Evolutionary conservation across 805 yeast species (phyloP), one percentile per base, ranked within the genome.

Genomic region (Trichomonascus vanleenenianus): DNA sequence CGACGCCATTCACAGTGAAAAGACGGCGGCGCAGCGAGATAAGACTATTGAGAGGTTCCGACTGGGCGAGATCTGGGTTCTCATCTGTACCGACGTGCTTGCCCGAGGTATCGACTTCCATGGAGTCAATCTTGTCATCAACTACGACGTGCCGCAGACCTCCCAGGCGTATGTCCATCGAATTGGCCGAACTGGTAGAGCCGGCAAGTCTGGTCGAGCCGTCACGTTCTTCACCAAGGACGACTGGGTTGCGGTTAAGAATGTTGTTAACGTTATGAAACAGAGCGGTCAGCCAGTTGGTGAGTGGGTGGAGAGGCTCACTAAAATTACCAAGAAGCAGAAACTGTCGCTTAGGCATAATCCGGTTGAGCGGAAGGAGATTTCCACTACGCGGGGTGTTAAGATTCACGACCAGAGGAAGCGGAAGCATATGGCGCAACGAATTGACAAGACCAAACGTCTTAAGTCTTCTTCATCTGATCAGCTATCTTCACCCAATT

Each of bases 141-240:
- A 93, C 66, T 93, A 93, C 63, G 99, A 93, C 65, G 95, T 93
- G 10, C 99, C 99, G 14, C 85, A 80, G 56, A 78, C 83, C 38
- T 87, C 97, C 0, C 97, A 91, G 64, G 83, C 96, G 0, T 93
- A 93, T 62, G 96, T 93, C 39, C 99, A 93, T 65, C 79, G 99
- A 68, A 86, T 93, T 57, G 99, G 99, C 65, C 83, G 99, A 73
- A 91, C 98, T 2, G 99, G 98, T 55, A 82, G 99, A 73, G 96
- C 87, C 44, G 96, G 95, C 1, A 78, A 83, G 49, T 58, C 67
- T 7, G 98, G 99, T 47, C 75, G 74, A 55, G 97, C 97, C 0
- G 78, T 93, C 15, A 93, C 98, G 0, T 81, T 89, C 53, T 93
- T 85, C 68, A 91, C 98, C 20, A 89, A 88, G 60, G 95, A 86